Evolutionary conservation across 305 asterid genomes (phyloP).

Genomic region (Fraxinus nigra): DNA sequence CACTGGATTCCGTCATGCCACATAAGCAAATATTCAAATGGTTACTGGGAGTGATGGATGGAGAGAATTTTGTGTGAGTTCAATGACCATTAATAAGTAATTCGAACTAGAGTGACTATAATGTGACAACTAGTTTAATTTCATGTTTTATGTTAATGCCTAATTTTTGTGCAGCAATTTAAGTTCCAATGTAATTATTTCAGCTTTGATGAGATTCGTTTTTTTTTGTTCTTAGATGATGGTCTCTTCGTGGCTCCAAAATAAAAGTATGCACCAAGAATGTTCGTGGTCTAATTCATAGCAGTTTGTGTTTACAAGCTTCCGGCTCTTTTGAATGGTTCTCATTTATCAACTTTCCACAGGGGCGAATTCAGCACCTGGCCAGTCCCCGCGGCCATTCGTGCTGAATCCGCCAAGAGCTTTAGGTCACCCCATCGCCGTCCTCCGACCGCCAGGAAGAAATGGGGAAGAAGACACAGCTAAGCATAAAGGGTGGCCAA

Average conservation of each 20-base stretch:
- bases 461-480: too few species aligned
- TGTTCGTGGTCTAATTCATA: background rate
- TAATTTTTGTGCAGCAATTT: background rate
- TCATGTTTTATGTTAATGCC: background rate
- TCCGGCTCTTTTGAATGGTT: background rate
- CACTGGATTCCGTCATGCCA: too few species aligned
- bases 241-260: background rate
- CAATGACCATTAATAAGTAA: background rate
- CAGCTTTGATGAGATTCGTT: background rate
- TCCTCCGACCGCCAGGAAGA: too few species aligned
- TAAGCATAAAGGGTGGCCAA: too few species aligned
- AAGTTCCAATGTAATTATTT: background rate
- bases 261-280: background rate
- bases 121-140: too few species aligned
- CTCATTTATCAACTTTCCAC: background rate
- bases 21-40: too few species aligned
- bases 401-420: too few species aligned
- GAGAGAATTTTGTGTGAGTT: too few species aligned
- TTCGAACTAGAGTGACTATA: background rate
- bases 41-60: too few species aligned
- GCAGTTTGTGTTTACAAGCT: background rate
- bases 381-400: too few species aligned
- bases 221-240: background rate
- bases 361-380: too few species aligned
- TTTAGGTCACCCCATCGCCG: too few species aligned